Evolutionary conservation across 1,139 yeast species (phyloP).

Genomic region (Hyphopichia pseudoburtonii): DNA sequence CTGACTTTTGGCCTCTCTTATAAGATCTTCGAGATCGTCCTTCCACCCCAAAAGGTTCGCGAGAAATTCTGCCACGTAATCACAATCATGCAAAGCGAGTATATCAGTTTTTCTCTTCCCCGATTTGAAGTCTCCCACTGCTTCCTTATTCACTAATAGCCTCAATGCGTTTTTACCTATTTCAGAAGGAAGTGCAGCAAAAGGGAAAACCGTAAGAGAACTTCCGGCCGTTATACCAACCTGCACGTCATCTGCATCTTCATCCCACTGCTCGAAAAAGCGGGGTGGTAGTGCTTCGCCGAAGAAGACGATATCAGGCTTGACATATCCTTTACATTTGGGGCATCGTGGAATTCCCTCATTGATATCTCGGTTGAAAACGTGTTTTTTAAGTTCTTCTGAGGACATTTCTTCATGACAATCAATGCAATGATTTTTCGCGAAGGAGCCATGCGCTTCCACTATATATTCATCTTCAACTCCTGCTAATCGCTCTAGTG

Average conservation of each 20-base stretch:
- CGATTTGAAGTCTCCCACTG: slow-evolving; percentile 67
- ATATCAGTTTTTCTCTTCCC: slow-evolving; percentile 57
- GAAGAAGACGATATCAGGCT: slow-evolving; percentile 91
- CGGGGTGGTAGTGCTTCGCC: slow-evolving; percentile 78
- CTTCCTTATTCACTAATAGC: slow-evolving; percentile 69
- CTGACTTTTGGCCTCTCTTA: slow-evolving; percentile 15
- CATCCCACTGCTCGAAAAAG: slow-evolving; percentile 70
- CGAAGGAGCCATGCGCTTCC: slow-evolving; percentile 96
- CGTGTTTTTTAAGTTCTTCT: slow-evolving; percentile 46
- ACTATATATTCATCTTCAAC: slow-evolving; percentile 61
- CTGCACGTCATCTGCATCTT: slow-evolving; percentile 60
- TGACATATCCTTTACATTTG: slow-evolving; percentile 71
- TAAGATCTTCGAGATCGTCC: slow-evolving; percentile 43
- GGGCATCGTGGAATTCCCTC: slow-evolving; percentile 51
- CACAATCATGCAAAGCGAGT: slow-evolving; percentile 62
- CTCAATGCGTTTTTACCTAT: slow-evolving; percentile 51
- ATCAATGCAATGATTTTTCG: slow-evolving; percentile 75
- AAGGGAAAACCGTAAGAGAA: slow-evolving; percentile 84
- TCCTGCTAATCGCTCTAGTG: slow-evolving; percentile 85
- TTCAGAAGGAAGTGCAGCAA: slow-evolving; percentile 78
- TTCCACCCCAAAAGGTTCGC: slow-evolving; percentile 66
- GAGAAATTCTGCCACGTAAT: slow-evolving; percentile 54
- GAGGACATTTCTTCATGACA: slow-evolving; percentile 59
- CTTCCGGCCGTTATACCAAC: slow-evolving; percentile 91
- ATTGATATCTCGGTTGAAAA: slow-evolving; percentile 28